A percentile compares a stretch with the other conserved stretches of the same genome.
phyloP scores from a whole-genome alignment of 1,139 yeast species.

The Candida gigantensis region DNA sequence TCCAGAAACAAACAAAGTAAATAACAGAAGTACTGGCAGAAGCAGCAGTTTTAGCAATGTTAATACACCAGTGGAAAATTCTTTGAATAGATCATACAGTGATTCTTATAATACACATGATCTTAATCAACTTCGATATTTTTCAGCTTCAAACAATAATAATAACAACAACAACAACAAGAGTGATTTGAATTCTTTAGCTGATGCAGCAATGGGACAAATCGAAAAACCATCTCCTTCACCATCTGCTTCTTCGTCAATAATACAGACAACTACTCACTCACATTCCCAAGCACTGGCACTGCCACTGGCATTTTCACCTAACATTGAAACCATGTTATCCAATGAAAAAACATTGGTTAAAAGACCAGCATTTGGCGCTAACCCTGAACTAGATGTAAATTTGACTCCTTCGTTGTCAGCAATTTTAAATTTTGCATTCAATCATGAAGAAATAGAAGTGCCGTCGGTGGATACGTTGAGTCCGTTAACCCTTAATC shows the following conservation, averaged over 20 bases:
- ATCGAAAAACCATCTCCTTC: conserved; percentile 24
- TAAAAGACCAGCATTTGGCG: neutral
- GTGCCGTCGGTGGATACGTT: conserved; percentile 22
- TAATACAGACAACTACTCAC: neutral
- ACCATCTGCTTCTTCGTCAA: conserved; percentile 5
- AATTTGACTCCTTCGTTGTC: conserved; percentile 46
- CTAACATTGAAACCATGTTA: conserved; percentile 2
- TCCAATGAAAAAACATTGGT: neutral
- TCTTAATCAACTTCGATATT: neutral
- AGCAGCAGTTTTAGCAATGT: conserved; percentile 8
- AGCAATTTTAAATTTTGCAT: conserved; percentile 45
- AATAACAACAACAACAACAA: no score
- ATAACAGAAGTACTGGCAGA: conserved; percentile 16
- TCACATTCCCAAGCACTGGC: neutral
- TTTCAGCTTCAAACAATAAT: no score
- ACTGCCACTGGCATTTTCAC: neutral
- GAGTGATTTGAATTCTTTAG: conserved; percentile 26
- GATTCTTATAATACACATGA: neutral
- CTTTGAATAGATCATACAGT: conserved; percentile 2
- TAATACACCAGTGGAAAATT: neutral
- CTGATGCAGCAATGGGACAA: conserved; percentile 33
- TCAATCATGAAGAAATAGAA: conserved; percentile 32
- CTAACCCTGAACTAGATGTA: conserved; percentile 17
- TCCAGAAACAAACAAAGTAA: conserved; percentile 25
- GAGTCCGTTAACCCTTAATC: conserved; percentile 32